phyloP scores from a whole-genome alignment of 2,329 filamentous ascomycete species.

The Botrytis cinerea region DNA sequence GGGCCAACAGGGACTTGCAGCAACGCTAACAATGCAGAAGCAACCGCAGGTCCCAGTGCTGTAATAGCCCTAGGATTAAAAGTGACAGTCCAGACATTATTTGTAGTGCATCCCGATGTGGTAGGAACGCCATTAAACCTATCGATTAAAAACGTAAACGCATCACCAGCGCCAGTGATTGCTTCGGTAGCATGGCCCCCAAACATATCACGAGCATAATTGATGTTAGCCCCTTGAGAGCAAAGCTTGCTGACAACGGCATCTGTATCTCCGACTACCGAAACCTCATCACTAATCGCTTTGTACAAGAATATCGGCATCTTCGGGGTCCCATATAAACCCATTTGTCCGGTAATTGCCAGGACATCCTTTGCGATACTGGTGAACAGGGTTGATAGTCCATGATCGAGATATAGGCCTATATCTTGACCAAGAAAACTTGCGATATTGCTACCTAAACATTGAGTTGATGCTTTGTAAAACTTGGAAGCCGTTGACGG shows the following conservation, averaged over 20 bases:
- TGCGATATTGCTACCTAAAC: constrained; percentile 34
- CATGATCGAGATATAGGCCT: constrained; percentile 46
- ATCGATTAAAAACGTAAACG: constrained; percentile 39
- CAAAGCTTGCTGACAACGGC: constrained; percentile 47
- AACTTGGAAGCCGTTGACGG: constrained; percentile 41
- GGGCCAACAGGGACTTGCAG: neutral
- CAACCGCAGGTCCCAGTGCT: neutral
- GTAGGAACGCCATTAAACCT: constrained; percentile 23
- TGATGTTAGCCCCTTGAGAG: constrained; percentile 44
- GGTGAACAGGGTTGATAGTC: constrained; percentile 33
- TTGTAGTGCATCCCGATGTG: neutral
- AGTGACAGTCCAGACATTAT: constrained; percentile 1
- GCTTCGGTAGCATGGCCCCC: constrained; percentile 47
- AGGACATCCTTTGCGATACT: constrained; percentile 2
- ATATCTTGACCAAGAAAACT: constrained; percentile 45
- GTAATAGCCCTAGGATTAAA: neutral
- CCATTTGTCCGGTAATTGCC: constrained; percentile 13
- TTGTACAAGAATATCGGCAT: constrained; percentile 55
- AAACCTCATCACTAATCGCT: constrained; percentile 49
- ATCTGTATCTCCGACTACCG: constrained; percentile 48
- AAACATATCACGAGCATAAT: constrained; percentile 48
- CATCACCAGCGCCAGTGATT: constrained; percentile 42
- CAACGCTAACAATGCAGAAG: constrained; percentile 11
- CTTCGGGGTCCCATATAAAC: constrained; percentile 45
- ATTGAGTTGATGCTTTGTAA: constrained; percentile 36